Evolutionary conservation across 2,329 filamentous ascomycete genomes (phyloP).

Genomic region (Samsoniella hepiali): DNA sequence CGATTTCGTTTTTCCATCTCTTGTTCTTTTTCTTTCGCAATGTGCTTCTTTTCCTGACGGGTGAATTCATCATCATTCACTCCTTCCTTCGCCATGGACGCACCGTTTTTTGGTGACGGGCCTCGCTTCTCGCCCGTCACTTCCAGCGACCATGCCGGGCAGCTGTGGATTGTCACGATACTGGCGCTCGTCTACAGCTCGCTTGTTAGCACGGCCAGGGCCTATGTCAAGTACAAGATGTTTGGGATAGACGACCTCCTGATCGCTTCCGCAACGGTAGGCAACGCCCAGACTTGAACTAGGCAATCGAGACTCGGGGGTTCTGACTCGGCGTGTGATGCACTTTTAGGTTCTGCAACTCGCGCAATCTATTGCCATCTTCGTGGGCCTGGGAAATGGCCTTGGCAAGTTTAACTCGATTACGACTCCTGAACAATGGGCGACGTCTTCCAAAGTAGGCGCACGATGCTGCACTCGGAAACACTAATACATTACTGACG

Average conservation of each 20-base stretch:
- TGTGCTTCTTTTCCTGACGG: background rate
- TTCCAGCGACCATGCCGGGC: conserved; percentile 21
- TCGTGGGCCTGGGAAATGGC: conserved; percentile 17
- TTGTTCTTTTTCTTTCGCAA: background rate
- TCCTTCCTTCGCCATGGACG: background rate
- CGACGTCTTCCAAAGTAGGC: conserved; percentile 11
- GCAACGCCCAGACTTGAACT: too few relatives aligned
- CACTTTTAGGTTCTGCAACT: conserved; percentile 14
- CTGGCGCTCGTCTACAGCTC: conserved; percentile 21
- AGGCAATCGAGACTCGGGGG: background rate
- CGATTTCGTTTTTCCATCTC: background rate
- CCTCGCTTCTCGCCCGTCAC: conserved; percentile 22
- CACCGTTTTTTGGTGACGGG: background rate
- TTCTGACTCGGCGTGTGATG: background rate
- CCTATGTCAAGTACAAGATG: conserved; percentile 22
- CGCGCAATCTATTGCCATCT: conserved; percentile 19
- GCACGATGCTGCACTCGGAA: background rate
- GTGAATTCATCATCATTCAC: background rate
- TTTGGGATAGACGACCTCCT: conserved; percentile 22
- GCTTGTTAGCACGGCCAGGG: conserved; percentile 10
- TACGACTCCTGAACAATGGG: conserved; percentile 17
- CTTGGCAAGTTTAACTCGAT: conserved; percentile 21
- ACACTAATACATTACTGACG: background rate
- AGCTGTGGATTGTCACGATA: conserved; percentile 24
- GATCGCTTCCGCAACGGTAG: conserved; percentile 17